These are phyloP conservation scores for Dictyostelium citrinum DNA, from an alignment of 78 protist genomes.

Conservation along the genomic window DNA sequence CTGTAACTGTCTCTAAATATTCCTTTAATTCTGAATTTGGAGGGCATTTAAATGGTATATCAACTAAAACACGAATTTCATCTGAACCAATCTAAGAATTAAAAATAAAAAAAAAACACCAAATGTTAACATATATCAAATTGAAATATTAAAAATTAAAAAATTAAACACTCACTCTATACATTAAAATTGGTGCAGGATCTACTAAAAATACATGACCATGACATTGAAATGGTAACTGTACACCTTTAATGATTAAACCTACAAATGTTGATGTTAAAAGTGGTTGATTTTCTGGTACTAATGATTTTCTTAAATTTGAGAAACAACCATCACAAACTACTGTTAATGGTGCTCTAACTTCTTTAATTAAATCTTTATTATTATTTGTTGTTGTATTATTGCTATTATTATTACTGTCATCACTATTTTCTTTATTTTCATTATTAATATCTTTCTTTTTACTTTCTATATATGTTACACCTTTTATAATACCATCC, in stretches of 20 bases:
- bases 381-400: not conserved
- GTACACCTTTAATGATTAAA: conserved; percentile 4
- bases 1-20: conserved; percentile 22
- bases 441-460: not conserved
- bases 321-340: conserved; percentile 85
- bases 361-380: not conserved
- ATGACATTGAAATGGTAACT: conserved; percentile 52
- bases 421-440: not conserved
- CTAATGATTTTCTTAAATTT: conserved; percentile 26
- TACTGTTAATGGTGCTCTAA: conserved; percentile 76
- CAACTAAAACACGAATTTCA: conserved; percentile 86
- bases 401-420: conserved; percentile 40
- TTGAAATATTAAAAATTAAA: not conserved
- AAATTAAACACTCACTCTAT: conserved; percentile 9
- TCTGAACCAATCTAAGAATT: conserved; percentile 60
- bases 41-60: conserved; percentile 77
- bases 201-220: conserved; percentile 80
- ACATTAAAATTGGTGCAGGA: conserved; percentile 81
- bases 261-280: conserved; percentile 65
- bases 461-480: conserved; percentile 13
- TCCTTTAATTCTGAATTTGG: not conserved
- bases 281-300: not conserved
- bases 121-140: not conserved
- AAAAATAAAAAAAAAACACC: not conserved
- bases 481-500: conserved; percentile 30